These are phyloP conservation scores for Amylostereum chailletii DNA, from an alignment of 1,284 basidiomycete genomes.

Conservation along the genomic window DNA sequence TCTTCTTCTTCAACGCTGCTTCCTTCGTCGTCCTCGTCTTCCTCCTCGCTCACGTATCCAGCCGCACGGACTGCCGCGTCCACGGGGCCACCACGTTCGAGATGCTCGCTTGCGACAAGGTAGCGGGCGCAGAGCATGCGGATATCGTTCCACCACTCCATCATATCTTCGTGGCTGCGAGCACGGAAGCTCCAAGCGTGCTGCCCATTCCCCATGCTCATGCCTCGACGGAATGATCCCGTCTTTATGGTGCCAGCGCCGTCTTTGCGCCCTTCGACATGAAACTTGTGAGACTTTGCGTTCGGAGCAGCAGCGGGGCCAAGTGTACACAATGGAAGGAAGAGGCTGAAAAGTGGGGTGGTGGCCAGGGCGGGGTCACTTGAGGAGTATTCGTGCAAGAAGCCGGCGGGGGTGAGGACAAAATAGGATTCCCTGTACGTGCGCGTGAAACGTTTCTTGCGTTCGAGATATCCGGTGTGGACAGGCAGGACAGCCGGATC, in stretches of 20 bases:
- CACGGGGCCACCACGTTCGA: constrained; percentile 90
- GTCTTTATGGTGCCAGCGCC: constrained; percentile 58
- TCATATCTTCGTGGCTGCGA: constrained; percentile 91
- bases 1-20: constrained; percentile 72
- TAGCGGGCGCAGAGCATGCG: constrained; percentile 95
- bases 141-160: constrained; percentile 99
- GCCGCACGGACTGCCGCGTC: constrained; percentile 86
- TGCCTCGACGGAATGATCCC: constrained; percentile 37
- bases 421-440: constrained; percentile 86
- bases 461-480: constrained; percentile 87
- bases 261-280: constrained; percentile 90
- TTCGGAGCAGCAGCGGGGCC: constrained; percentile 80
- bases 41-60: constrained; percentile 78
- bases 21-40: constrained; percentile 62
- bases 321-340: constrained; percentile 93
- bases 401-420: constrained; percentile 92
- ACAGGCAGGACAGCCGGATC: constrained; percentile 86
- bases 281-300: constrained; percentile 89
- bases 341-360: constrained; percentile 81
- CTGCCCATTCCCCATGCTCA: constrained; percentile 30
- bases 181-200: constrained; percentile 90
- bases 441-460: constrained; percentile 96
- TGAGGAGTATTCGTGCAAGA: constrained; percentile 85
- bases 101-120: constrained; percentile 89
- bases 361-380: constrained; percentile 67